A percentile compares a stretch with the other conserved stretches of the same genome.
These are phyloP conservation scores for Cercospora brassicicola DNA, from an alignment of 2,329 filamentous ascomycete species.

Conservation along the genomic window DNA sequence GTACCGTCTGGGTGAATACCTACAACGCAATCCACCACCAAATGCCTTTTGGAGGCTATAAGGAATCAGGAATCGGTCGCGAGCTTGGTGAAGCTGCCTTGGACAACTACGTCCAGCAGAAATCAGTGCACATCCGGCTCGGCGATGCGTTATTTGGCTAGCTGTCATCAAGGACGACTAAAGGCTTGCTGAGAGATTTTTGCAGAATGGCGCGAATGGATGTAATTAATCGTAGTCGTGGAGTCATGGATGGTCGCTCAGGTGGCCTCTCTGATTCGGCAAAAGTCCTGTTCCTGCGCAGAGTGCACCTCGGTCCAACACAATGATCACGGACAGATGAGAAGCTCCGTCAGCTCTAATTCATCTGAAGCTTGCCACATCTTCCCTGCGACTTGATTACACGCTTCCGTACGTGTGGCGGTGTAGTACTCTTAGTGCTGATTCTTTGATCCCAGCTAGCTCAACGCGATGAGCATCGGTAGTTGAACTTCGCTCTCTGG, in stretches of 20 bases:
- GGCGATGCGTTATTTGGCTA: not conserved
- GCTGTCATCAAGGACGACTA: not conserved
- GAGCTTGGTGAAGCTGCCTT: constrained; percentile 44
- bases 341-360: not conserved
- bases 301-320: not conserved
- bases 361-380: not conserved
- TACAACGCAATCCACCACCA: constrained; percentile 19
- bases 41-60: constrained; percentile 55
- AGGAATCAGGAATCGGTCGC: constrained; percentile 51
- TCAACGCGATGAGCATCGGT: not conserved
- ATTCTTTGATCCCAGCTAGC: not conserved
- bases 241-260: not conserved
- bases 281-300: not conserved
- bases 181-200: not conserved
- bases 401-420: not conserved
- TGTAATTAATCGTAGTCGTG: not conserved
- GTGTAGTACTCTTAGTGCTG: not conserved
- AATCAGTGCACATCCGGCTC: constrained; percentile 18
- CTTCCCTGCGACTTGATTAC: not conserved
- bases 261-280: not conserved
- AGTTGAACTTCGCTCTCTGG: not conserved
- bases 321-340: not conserved
- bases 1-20: constrained; percentile 33
- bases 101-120: constrained; percentile 25
- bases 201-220: not conserved